phyloP scores from a whole-genome alignment of 352 stramenopile species.

The Phytopythium kandeliae region DNA sequence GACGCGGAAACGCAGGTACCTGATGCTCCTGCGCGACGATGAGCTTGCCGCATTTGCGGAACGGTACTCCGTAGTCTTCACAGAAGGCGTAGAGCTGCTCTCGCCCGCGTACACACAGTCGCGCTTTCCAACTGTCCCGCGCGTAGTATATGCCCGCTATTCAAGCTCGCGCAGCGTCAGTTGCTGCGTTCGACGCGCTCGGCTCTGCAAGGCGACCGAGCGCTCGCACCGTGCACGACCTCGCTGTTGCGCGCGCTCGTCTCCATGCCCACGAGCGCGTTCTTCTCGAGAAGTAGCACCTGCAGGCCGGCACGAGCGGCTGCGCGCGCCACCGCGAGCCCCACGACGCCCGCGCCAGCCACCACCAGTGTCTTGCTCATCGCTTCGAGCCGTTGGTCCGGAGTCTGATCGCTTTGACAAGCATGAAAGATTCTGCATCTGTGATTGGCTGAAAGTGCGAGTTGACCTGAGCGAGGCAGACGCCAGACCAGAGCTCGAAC shows the following conservation, averaged over 20 bases:
- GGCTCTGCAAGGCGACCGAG: no score
- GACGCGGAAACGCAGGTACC: constrained; percentile 9
- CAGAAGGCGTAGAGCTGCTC: constrained; percentile 92
- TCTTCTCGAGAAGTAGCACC: constrained; percentile 87
- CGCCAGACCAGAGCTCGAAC: no score
- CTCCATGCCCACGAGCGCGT: constrained; percentile 75
- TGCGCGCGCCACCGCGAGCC: constrained; percentile 57
- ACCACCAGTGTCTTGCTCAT: constrained; percentile 57
- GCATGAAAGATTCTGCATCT: no score
- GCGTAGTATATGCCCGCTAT: constrained; percentile 92
- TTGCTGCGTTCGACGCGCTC: no score
- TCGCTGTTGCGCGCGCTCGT: constrained; percentile 92
- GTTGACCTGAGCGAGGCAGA: no score
- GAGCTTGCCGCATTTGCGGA: constrained; percentile 92
- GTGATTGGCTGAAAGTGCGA: no score
- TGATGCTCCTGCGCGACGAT: constrained; percentile 88
- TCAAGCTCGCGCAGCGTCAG: not conserved
- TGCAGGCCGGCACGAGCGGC: constrained; percentile 52
- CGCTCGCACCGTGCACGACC: constrained; percentile 89
- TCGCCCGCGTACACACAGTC: constrained; percentile 88
- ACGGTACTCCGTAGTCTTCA: constrained; percentile 64
- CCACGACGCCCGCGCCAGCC: constrained; percentile 69
- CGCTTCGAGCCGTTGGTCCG: constrained; percentile 5
- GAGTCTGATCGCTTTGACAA: not conserved
- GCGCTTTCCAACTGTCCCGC: constrained; percentile 83